Evolutionary conservation across 345 rosid species (phyloP), one percentile per base, ranked within the genome.

Genomic region (Mangifera indica): DNA sequence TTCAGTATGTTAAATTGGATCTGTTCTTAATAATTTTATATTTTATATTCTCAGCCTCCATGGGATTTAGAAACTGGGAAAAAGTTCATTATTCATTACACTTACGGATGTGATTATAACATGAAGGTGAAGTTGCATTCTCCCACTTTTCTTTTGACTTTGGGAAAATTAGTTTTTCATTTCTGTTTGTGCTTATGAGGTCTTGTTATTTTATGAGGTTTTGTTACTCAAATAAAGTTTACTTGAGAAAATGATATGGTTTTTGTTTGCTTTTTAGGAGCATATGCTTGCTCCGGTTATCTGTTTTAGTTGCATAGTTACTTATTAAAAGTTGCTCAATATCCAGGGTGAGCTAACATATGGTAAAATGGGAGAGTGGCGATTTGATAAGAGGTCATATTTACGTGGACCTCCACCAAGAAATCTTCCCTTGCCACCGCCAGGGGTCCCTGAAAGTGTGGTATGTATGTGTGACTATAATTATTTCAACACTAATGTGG

Each of bases 371-470:
- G 98, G 98, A 18, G 97, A 92, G 74, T 94, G 98, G 98, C 84
- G 93, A 74, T 94, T 94, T 57, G 98, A 94, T 84, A 92, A 94
- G 89, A 92, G 98, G 87, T 82, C 94, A 10, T 78, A 86, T 81
- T 83, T 87, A n/a, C 80, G 80, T 26, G 92, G 93, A 64, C 92
- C 98, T 74, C 96, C 89, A 1, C 93, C 93, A 0, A 86, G 73
- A 84, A 94, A 94, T 78, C 81, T 92, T 45, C 34, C 95, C n/a
- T 69, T 90, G 85, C 97, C 98, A 26, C 98, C 98, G 76, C 93
- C 78, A 6, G 95, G 96, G 72, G 98, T 84, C 72, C 95, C 98
- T 11, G 97, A 93, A 84, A 91, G 96, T 81, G 97, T 93, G 97
- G 98, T 93, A 90, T 56, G 97, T 77, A 13, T 68, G 13, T 12